Evolutionary conservation across 2,329 filamentous ascomycete species (phyloP).

Genomic region (Aureobasidium pullulans): DNA sequence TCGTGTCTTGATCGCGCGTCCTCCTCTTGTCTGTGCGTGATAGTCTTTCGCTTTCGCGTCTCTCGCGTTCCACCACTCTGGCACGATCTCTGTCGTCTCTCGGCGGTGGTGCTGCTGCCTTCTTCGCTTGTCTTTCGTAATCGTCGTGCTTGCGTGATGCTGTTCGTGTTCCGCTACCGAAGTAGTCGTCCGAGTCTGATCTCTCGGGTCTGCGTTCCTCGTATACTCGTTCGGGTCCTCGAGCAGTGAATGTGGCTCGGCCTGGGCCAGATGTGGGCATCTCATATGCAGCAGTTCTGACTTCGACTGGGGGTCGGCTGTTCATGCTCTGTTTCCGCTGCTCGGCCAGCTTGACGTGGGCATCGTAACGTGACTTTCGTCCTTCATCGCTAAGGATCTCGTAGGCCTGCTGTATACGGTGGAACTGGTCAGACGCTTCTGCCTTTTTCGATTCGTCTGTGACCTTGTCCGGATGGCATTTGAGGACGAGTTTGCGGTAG

Average conservation of each 20-base stretch:
- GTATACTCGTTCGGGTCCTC: conserved; percentile 20
- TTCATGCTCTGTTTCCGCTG: conserved; percentile 50
- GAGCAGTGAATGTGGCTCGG: conserved; percentile 21
- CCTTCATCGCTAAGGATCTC: conserved; percentile 77
- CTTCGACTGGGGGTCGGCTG: conserved; percentile 27
- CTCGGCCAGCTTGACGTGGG: conserved; percentile 60
- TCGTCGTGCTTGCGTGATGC: conserved; percentile 32
- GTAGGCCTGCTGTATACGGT: conserved; percentile 87
- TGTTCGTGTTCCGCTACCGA: conserved; percentile 28
- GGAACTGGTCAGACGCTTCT: conserved; percentile 78
- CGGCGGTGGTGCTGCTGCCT: conserved; percentile 14
- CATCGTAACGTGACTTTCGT: conserved; percentile 69
- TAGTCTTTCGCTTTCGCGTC: conserved; percentile 28
- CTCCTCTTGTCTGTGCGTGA: conserved; percentile 19
- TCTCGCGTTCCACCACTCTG: conserved; percentile 15
- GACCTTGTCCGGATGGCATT: conserved; percentile 61
- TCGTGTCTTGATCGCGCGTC: conserved; percentile 33
- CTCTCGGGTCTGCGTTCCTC: conserved; percentile 25
- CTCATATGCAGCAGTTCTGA: conserved; percentile 29
- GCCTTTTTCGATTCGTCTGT: conserved; percentile 60
- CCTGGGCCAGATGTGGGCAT: conserved; percentile 24
- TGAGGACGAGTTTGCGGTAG: conserved; percentile 85
- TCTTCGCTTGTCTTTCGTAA: conserved; percentile 31
- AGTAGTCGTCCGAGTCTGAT: conserved; percentile 24
- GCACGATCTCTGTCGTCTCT: conserved; percentile 20